Evolutionary conservation across 768 basidiomycete genomes (phyloP), one percentile per base, ranked within the genome.

Genomic region (Mycena chlorophos): DNA sequence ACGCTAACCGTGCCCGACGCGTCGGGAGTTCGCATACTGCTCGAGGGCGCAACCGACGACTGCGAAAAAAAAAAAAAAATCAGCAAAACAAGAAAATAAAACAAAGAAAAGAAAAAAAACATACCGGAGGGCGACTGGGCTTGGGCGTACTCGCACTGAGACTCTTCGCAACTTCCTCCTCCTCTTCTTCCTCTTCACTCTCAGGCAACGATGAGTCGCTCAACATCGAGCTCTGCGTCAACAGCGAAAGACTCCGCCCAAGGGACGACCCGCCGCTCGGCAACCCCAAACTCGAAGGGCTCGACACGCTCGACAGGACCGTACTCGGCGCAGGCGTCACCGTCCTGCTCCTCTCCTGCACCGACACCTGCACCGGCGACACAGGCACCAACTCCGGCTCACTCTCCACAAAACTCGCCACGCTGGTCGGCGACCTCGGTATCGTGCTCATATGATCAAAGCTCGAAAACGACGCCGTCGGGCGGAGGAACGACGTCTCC

Each of bases 401-500:
- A n/a, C n/a, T n/a, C n/a, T n/a, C n/a, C n/a, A n/a, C n/a, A n/a
- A 72, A 67, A 1, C 77, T 73, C 27, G 75, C 48, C 56, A 60
- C 48, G 0, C 62, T 54, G 19, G 66, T 62, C 17, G 69, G 65
- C 6, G 75, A 73, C 19, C 69, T 61, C 3, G 79, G 79, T 49
- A 84, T 76, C 6, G 79, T 75, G 52, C 72, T 76, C 59, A 82
- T 64, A 5, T 74, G 64, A 52, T 76, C 72, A 47, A 69, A 61
- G 2, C 81, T 80, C 4, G 78, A 79, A 1, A 77, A 67, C 3
- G 71, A 62, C 30, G 56, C 66, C 19, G 78, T 88, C 0, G 89
- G 87, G 26, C 86, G 75, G 65, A 91, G 72, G 66, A 87, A 77
- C 0, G 89, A 90, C 0, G 89, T 89, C 54, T 91, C 90, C 54